phyloP scores from a whole-genome alignment of 169 alveolate species.

The Cryptosporidium felis region DNA sequence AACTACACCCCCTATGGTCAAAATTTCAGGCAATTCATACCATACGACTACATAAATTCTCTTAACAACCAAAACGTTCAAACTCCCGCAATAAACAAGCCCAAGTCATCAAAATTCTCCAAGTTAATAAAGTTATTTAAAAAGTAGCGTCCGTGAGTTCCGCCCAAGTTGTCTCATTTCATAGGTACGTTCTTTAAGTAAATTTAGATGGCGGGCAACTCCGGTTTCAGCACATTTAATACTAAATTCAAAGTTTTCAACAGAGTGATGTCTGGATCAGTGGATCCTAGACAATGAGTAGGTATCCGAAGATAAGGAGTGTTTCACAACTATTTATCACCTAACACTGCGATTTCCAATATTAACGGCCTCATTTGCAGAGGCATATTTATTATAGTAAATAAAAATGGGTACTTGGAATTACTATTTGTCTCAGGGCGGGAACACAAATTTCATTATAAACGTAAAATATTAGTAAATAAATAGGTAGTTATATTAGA shows the following conservation, averaged over 20 bases:
- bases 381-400: no score
- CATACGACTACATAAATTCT: background rate
- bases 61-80: background rate
- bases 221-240: no score
- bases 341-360: no score
- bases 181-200: background rate
- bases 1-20: constrained; percentile 16
- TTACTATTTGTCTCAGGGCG: background rate
- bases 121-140: background rate
- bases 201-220: background rate
- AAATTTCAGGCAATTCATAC: constrained; percentile 23
- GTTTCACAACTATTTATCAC: no score
- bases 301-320: no score
- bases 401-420: no score
- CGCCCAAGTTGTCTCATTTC: background rate
- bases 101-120: background rate
- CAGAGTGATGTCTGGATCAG: no score
- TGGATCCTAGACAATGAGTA: no score
- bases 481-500: background rate
- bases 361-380: no score
- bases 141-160: background rate
- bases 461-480: background rate
- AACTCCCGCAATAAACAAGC: background rate
- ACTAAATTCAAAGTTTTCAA: no score
- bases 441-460: background rate